Conservation (phyloP, 306 rosid species). For the Sesbania bispinosa region DNA sequence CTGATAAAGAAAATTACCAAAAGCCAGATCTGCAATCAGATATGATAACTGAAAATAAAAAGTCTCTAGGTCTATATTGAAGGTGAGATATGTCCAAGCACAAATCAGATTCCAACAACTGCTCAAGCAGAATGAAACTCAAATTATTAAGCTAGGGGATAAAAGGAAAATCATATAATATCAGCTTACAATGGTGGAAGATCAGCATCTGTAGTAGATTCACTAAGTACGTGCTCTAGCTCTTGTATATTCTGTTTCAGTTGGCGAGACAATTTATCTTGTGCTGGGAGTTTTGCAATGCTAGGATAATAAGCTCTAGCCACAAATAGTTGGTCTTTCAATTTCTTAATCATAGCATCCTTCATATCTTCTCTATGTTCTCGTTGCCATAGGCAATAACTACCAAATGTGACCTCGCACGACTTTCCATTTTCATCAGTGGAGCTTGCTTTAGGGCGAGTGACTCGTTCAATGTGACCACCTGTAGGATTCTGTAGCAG, state of each 20-base stretch:
- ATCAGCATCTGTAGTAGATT: conserved; percentile 81
- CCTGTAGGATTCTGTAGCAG: conserved; percentile 55
- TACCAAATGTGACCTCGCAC: conserved; percentile 83
- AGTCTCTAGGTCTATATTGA: conserved; percentile 2
- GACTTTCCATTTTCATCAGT: conserved; percentile 59
- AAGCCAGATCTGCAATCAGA: background rate
- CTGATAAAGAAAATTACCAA: conserved; percentile 19
- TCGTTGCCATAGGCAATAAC: conserved; percentile 85
- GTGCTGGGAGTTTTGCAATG: conserved; percentile 80
- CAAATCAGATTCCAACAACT: conserved; percentile 12
- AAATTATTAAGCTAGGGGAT: background rate
- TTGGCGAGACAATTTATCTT: conserved; percentile 71
- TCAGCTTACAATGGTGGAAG: conserved; percentile 84
- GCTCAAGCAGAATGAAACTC: conserved; percentile 14
- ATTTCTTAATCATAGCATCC: conserved; percentile 70
- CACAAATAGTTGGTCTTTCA: conserved; percentile 94
- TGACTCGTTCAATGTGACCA: conserved; percentile 32
- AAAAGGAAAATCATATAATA: conserved; percentile 16
- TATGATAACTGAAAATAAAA: background rate
- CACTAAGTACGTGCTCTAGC: conserved; percentile 89
- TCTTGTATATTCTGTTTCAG: conserved; percentile 93
- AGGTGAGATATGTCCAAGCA: background rate
- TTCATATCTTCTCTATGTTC: conserved; percentile 81
- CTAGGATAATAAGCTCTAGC: conserved; percentile 95
- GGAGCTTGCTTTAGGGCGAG: conserved; percentile 33